Base-by-base conservation (phyloP, 352 stramenopile species). In the Poterioochromonas sp. region DNA sequence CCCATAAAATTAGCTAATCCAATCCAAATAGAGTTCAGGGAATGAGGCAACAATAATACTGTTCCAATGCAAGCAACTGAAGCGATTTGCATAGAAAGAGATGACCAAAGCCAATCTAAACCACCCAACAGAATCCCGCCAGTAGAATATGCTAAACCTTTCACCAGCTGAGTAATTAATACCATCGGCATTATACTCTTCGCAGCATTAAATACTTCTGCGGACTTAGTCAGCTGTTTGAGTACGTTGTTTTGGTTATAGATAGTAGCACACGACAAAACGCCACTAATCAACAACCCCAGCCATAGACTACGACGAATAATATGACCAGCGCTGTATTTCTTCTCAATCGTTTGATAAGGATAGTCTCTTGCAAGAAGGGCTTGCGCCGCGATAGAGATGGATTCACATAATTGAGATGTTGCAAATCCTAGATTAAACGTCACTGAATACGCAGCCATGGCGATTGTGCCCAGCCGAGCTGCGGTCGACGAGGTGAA, bases 381-480 rank as follows among this genome's bases (percentile, higher is more conserved):
- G 35, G 87, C 88, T 80, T 92, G 87, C 0, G 89, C 85, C 18
- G 86, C 87, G 20, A 92, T 86, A 1, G 86, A 87, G 22, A 90
- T 85, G 34, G 85, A 84, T 80, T 92, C 87, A 78, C 86, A 90
- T 49, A 91, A 86, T 83, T 92, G 88, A n/a, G 88, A 91, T 0
- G 86, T 91, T 11, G 87, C 88, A 79, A 91, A 88, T 39, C 86
- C 88, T 2, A 92, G 73, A 82, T 91, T 86, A 79, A 92, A 92
- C 0, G 85, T 90, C 0, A 91, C 76, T 78, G 89, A 89, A 81
- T 92, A 90, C 0, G 86, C 87, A n/a, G 88, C 87, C 20, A 86
- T 85, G n/a, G 80, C 74, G 0, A 90, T 83, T 15, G 86, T 78
- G 18, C 88, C 88, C 40, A 91, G 32, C 26, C 62, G 62, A 32